Conservation (phyloP, 331 rosid genomes). For the Acacia concinna region DNA sequence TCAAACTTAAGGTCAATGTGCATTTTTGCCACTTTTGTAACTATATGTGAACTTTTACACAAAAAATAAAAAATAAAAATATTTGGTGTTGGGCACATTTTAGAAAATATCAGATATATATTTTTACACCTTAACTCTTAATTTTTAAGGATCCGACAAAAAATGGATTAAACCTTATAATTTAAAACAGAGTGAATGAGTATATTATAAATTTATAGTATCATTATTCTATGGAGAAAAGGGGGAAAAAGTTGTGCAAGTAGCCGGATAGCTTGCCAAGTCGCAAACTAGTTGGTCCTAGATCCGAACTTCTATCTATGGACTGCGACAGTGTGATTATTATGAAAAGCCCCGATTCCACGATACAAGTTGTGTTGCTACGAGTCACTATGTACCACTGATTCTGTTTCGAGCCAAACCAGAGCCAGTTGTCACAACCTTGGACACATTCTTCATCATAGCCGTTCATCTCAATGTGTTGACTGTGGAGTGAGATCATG, state of each 20-base stretch:
- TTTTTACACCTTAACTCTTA: no score
- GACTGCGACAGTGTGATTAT: no score
- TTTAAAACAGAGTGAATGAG: no score
- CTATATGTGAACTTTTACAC: no score
- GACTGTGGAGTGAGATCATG: neutral
- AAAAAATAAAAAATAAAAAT: no score
- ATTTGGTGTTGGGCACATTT: no score
- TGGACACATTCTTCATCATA: constrained; percentile 7
- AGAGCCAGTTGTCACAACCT: neutral
- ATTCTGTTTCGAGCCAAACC: neutral
- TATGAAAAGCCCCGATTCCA: neutral
- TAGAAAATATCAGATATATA: no score
- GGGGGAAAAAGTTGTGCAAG: neutral
- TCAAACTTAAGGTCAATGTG: no score
- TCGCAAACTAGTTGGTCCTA: neutral
- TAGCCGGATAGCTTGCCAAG: neutral
- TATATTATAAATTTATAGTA: no score
- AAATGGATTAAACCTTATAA: no score
- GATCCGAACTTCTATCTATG: neutral
- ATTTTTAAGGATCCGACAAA: no score
- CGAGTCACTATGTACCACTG: neutral
- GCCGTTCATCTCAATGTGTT: constrained; percentile 17
- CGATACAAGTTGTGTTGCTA: neutral
- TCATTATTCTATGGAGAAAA: neutral
- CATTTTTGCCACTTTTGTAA: no score